A percentile compares a stretch with the other conserved stretches of the same genome.
Conservation (phyloP, 768 basidiomycete genomes). For the Cyclocybe aegerita region DNA sequence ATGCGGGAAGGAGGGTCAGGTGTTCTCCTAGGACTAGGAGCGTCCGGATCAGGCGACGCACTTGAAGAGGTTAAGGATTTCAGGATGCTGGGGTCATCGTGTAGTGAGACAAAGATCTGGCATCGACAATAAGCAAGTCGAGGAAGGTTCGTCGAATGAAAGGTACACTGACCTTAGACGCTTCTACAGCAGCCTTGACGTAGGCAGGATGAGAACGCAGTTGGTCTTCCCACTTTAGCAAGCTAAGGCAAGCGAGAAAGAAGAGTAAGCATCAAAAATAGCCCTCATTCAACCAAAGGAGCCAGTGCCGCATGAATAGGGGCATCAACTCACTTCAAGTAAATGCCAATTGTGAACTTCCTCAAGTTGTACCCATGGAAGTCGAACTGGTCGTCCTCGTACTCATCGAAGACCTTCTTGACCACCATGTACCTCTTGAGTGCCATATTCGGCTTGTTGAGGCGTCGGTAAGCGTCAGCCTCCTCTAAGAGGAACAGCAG, state of each 20-base stretch:
- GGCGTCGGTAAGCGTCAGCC: constrained; percentile 65
- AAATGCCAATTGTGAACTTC: constrained; percentile 61
- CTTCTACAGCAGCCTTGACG: constrained; percentile 67
- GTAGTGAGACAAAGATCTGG: constrained; percentile 72
- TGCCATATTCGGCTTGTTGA: constrained; percentile 71
- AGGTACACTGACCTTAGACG: constrained; percentile 53
- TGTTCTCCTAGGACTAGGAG: no score
- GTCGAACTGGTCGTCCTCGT: no score
- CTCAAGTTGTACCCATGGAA: background rate
- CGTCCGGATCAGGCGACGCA: constrained; percentile 14
- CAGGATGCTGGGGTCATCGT: constrained; percentile 70
- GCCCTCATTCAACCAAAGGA: background rate
- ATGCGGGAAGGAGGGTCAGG: background rate
- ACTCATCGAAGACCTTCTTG: constrained; percentile 52
- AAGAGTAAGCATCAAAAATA: background rate
- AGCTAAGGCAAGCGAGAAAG: constrained; percentile 38
- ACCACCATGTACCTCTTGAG: constrained; percentile 83
- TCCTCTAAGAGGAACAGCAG: constrained; percentile 83
- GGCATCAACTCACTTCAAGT: constrained; percentile 63
- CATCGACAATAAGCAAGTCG: constrained; percentile 7
- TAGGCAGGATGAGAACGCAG: constrained; percentile 79
- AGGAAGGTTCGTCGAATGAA: background rate
- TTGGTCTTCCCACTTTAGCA: constrained; percentile 80
- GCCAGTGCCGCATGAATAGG: background rate
- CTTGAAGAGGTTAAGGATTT: constrained; percentile 39